Evolutionary conservation across 805 yeast genomes (phyloP), one percentile per base, ranked within the genome.

Genomic region (Diddensiella santjacobensis): DNA sequence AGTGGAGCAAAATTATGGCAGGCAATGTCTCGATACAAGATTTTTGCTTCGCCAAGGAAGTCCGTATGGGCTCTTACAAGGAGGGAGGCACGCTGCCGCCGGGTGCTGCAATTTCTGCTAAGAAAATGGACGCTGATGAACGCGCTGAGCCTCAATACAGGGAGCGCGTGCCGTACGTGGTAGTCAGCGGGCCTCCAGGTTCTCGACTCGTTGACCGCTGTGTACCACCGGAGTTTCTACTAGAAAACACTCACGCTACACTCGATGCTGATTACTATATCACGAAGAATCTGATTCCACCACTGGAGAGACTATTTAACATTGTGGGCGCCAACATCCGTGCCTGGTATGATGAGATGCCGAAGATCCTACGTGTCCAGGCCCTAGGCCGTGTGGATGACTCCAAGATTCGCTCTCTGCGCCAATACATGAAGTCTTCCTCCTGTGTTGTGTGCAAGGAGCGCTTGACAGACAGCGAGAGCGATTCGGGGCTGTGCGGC

Each of bases 41-140:
- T 62, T 88, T 89, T 60, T 84, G 96, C 59, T 93, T 93, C 70
- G 90, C 96, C 1, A 87, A 86, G 60, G 96, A 86, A 57, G 97
- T 93, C 2, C 75, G 84, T 48, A 69, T 88, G 40, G 98, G 98
- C 0, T 73, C 83, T 0, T 93, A 93, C 63, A 85, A 85, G 61
- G 81, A 78, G 53, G 84, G 79, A 26, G 70, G 72, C 11, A 74
- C 80, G 44, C 75, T 88, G 1, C 99, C 99, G 0, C 93, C 98
- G 0, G 98, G 98, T 0, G 98, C 99, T 0, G 73, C 81, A 11
- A 74, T 93, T 1, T 84, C 93, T n/a, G 74, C 76, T 52, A 75
- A 77, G 53, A 75, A 74, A 50, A 76, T 80, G 64, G 74, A 74
- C 24, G 63, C 71, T 3, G 99, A 93, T 62, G 77, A 74, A 15